Conservation (phyloP, 2,329 filamentous ascomycete species). For the Fusarium euwallaceae region DNA sequence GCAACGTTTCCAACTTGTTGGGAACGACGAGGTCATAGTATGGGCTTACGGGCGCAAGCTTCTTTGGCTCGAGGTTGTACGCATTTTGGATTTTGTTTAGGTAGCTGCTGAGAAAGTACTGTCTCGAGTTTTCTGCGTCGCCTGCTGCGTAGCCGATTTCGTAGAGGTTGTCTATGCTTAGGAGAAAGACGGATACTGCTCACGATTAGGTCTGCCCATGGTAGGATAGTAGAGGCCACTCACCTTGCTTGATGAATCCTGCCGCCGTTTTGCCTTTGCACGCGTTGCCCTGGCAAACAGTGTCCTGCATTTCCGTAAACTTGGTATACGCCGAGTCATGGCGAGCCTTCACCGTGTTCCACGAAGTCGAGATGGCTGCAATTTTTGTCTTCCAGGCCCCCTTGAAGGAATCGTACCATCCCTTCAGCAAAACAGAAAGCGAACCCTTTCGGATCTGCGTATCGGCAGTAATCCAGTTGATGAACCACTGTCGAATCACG, state of each 20-base stretch:
- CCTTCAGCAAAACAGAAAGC: conserved; percentile 14
- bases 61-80: background rate
- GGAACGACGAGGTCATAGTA: background rate
- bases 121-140: conserved; percentile 8
- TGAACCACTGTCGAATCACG: conserved; percentile 15
- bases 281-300: conserved; percentile 14
- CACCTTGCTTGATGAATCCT: conserved; percentile 25
- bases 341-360: background rate
- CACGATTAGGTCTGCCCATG: background rate
- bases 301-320: conserved; percentile 13
- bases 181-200: conserved; percentile 13
- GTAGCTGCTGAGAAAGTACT: conserved; percentile 22
- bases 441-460: conserved; percentile 21
- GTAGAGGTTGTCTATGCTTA: conserved; percentile 20
- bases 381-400: conserved; percentile 22
- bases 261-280: conserved; percentile 33
- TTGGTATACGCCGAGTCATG: background rate
- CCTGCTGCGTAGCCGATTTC: conserved; percentile 1
- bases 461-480: conserved; percentile 20
- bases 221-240: accelerated
- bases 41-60: background rate
- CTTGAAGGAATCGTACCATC: conserved; percentile 26
- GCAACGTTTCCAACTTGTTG: conserved; percentile 2
- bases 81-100: conserved; percentile 11
- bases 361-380: conserved; percentile 14